Evolutionary conservation across 352 stramenopile genomes (phyloP).

Genomic region (Phytophthora agathidicida): DNA sequence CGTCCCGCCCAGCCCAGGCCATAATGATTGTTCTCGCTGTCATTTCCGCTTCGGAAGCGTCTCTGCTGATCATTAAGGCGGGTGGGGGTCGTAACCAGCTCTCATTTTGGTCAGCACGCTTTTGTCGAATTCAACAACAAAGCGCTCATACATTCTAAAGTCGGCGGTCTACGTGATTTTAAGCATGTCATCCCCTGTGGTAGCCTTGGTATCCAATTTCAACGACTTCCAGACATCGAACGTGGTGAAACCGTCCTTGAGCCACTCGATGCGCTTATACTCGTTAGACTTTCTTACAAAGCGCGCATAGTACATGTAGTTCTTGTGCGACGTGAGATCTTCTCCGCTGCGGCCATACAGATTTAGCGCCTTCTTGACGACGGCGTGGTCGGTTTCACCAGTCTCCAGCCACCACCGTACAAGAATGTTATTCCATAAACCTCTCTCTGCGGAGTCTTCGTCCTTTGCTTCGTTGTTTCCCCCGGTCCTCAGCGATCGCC

Average conservation of each 20-base stretch:
- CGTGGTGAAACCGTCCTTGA: background rate
- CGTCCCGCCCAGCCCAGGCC: background rate
- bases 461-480: background rate
- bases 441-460: background rate
- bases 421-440: background rate
- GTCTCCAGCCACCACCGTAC: slow-evolving; percentile 3
- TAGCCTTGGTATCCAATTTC: background rate
- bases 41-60: background rate
- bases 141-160: background rate
- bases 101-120: background rate
- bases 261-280: background rate
- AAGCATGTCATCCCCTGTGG: background rate
- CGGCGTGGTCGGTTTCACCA: background rate
- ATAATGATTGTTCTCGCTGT: background rate
- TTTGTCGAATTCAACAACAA: background rate
- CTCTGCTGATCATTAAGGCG: background rate
- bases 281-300: background rate
- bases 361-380: background rate
- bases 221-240: background rate
- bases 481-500: background rate
- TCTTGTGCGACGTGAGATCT: background rate
- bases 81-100: background rate
- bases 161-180: background rate
- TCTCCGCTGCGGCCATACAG: background rate
- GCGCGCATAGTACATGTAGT: slow-evolving; percentile 1